phyloP scores from a whole-genome alignment of 192 early-diverging fungal genomes.

The Globomyces pollinis-pini region DNA sequence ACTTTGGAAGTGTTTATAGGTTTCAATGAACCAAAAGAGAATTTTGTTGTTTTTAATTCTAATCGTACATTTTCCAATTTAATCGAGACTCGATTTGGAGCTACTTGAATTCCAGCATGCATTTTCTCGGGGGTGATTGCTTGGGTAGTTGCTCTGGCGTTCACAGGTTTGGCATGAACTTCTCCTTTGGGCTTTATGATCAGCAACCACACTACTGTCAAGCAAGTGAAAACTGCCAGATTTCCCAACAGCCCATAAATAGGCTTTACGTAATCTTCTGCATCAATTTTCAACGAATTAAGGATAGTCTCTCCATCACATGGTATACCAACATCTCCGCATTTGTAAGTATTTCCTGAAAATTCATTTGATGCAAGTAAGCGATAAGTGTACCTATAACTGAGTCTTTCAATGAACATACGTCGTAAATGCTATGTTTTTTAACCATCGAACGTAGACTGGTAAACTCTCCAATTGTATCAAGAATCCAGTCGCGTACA shows the following conservation, averaged over 20 bases:
- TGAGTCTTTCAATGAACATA: constrained; percentile 33
- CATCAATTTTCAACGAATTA: constrained; percentile 13
- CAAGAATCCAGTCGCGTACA: too few relatives aligned
- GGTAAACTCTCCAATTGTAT: constrained; percentile 26
- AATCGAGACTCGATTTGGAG: not conserved
- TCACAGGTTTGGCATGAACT: constrained; percentile 3
- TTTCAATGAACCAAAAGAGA: not conserved
- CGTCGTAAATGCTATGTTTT: constrained; percentile 30
- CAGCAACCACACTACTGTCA: constrained; percentile 7
- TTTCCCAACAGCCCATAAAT: constrained; percentile 16
- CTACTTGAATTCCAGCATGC: not conserved
- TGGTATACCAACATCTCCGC: constrained; percentile 14
- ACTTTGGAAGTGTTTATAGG: not conserved
- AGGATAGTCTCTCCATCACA: constrained; percentile 32
- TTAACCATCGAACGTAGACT: constrained; percentile 27
- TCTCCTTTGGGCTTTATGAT: too few relatives aligned
- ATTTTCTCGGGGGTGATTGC: not conserved
- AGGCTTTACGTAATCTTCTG: constrained; percentile 18
- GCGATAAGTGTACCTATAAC: constrained; percentile 23
- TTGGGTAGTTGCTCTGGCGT: constrained; percentile 7
- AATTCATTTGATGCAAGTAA: constrained; percentile 39
- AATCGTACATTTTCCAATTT: not conserved
- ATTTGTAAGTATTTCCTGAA: constrained; percentile 23
- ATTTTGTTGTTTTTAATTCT: constrained; percentile 8
- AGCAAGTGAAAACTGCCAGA: constrained; percentile 15